These are phyloP conservation scores for Theileria equi DNA, from an alignment of 169 alveolate genomes.

Conservation along the genomic window DNA sequence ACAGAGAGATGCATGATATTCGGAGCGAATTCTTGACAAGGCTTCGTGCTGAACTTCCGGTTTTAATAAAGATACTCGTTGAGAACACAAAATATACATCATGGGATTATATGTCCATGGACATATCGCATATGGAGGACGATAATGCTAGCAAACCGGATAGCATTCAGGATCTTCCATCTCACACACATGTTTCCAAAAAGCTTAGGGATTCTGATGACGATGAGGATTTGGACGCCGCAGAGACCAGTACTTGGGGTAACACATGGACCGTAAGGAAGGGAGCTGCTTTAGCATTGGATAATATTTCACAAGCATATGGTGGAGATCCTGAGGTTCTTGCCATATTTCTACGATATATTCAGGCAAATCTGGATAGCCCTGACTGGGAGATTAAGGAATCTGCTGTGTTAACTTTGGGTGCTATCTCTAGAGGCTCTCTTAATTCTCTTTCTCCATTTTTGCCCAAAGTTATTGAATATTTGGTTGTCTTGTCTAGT, in stretches of 20 bases:
- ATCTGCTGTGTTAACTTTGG: constrained; percentile 84
- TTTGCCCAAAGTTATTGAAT: constrained; percentile 81
- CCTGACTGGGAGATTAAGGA: constrained; percentile 84
- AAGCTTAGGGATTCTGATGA: constrained; percentile 55
- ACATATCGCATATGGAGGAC: constrained; percentile 82
- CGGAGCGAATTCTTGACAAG: constrained; percentile 33
- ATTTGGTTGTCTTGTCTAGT: constrained; percentile 68
- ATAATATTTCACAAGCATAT: constrained; percentile 70
- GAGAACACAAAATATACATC: constrained; percentile 78
- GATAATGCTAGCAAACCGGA: constrained; percentile 82
- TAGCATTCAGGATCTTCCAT: constrained; percentile 77
- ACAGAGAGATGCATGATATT: constrained; percentile 40
- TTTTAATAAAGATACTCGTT: constrained; percentile 64
- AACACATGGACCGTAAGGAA: constrained; percentile 88
- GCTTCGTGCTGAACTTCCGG: constrained; percentile 55
- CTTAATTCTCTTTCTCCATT: constrained; percentile 76
- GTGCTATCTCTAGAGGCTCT: constrained; percentile 90
- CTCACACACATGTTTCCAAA: constrained; percentile 62
- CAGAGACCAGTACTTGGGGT: constrained; percentile 84
- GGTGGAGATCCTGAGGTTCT: constrained; percentile 73
- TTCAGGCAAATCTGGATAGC: constrained; percentile 72
- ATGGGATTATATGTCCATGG: constrained; percentile 86
- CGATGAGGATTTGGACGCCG: too few relatives aligned
- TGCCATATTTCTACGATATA: constrained; percentile 73
- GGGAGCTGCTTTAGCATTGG: constrained; percentile 82